Evolutionary conservation across 2,329 filamentous ascomycete genomes (phyloP), one percentile per base, ranked within the genome.

Genomic region (Hymenoscyphus fructigenus): DNA sequence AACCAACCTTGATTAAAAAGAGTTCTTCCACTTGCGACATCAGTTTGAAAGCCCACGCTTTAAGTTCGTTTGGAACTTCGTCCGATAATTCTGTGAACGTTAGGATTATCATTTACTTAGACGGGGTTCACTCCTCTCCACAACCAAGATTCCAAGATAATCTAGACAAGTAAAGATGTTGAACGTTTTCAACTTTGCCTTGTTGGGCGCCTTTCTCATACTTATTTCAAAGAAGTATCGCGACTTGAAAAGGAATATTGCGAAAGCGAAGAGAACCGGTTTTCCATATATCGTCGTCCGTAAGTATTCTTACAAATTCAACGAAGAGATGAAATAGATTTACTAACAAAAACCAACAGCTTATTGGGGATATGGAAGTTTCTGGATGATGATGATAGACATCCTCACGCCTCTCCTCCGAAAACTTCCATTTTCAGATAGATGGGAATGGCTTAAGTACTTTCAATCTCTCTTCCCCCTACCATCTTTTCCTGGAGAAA

Each of bases 231-330:
- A 50, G n/a, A 17, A 47, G 15, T 63, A 61, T 41, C 58, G 57
- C 38, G 61, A 57, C 5, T 53, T 67, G 3, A 66, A 62, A 63
- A 69, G 57, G 28, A 71, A 72, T 36, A 60, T 71, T 23, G 59
- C 64, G 23, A 66, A 65, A 55, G 71, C 70, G 23, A 73, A 73
- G 63, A 68, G 56, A 59, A 71, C 69, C 26, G 70, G 71, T 2
- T 57, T 73, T 26, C 70, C 70, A 15, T 73, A 72, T 65, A 41
- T 70, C 26, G 41, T 73, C 47, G 56, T 67, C n/a, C 70, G 71
- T 72, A 63, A 72, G 71, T 71, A 50, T 41, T 32, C 41, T 57
- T 23, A 38, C 50, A 59, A 38, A 28, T 59, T 64, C 36, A 41
- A 41, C 14, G 50, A 64, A 6, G 3, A 32, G n/a, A 7, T n/a